Percentiles rank a stretch among this genome's conserved stretches.
Evolutionary conservation across 1,284 basidiomycete genomes (phyloP).

Genomic region (Tilletia horrida): DNA sequence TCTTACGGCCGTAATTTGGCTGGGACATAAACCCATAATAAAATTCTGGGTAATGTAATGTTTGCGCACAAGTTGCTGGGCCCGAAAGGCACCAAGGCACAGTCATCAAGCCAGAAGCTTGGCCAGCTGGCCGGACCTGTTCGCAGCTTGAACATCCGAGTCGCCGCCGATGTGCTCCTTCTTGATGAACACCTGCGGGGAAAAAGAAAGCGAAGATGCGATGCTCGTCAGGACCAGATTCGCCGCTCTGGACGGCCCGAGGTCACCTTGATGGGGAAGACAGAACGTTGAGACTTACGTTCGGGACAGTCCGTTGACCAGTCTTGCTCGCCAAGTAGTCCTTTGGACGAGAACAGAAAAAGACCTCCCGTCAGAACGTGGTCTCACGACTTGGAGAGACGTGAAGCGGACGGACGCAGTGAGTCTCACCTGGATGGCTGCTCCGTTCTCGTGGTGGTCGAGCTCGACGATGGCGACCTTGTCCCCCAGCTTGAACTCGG

Average conservation of each 20-base stretch:
- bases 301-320: constrained; percentile 4
- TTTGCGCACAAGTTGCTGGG: no score
- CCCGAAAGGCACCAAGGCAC: no score
- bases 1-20: no score
- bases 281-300: no score
- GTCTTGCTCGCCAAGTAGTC: constrained; percentile 11
- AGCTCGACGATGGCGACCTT: constrained; percentile 1
- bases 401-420: not conserved
- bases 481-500: constrained; percentile 11
- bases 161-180: constrained; percentile 1
- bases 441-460: constrained; percentile 9
- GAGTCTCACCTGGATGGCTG: constrained; percentile 1
- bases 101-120: not conserved
- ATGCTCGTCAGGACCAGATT: no score
- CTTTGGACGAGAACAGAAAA: not conserved
- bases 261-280: no score
- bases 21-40: no score
- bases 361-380: not conserved
- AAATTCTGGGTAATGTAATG: no score
- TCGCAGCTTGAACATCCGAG: not conserved
- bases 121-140: not conserved
- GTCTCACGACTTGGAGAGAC: not conserved
- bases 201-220: no score
- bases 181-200: constrained; percentile 13
- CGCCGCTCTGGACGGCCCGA: not conserved